Percentiles rank a stretch among this genome's conserved stretches.
phyloP scores from a whole-genome alignment of 2,329 filamentous ascomycete genomes.

The Metarhizium album region DNA sequence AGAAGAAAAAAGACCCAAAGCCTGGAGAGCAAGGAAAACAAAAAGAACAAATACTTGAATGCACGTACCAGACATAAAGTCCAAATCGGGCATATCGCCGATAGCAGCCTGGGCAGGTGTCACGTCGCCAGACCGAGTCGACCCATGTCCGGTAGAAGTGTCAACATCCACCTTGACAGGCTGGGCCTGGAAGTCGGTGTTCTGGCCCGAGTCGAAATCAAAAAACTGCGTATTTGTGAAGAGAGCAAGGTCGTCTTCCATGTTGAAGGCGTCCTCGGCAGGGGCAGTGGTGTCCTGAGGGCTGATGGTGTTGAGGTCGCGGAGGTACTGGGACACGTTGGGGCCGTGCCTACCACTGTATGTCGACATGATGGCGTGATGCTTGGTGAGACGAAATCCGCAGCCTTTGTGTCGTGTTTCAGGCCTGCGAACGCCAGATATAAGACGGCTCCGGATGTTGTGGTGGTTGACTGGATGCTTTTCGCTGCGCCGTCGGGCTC shows the following conservation, averaged over 20 bases:
- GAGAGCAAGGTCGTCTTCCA: constrained; percentile 63
- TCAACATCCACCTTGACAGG: constrained; percentile 33
- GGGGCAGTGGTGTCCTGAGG: constrained; percentile 40
- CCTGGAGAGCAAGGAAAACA: not conserved
- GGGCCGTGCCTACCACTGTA: constrained; percentile 69
- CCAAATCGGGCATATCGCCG: constrained; percentile 34
- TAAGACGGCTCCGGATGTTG: not conserved
- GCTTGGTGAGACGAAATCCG: not conserved
- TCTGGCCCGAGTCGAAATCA: constrained; percentile 61
- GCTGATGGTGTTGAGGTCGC: constrained; percentile 69
- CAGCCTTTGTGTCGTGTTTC: not conserved
- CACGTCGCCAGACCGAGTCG: constrained; percentile 27
- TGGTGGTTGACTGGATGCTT: not conserved
- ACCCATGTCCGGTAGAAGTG: constrained; percentile 15
- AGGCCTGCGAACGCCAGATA: not conserved
- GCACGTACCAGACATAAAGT: constrained; percentile 41
- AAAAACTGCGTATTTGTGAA: constrained; percentile 79
- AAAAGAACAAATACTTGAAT: not conserved
- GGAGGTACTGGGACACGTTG: constrained; percentile 84
- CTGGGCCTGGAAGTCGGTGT: constrained; percentile 44
- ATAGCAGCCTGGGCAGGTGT: constrained; percentile 30
- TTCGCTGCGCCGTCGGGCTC: not conserved
- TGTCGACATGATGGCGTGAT: constrained; percentile 47
- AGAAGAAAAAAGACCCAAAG: too few species aligned
- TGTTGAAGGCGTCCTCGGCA: constrained; percentile 46